phyloP scores from a whole-genome alignment of 2,329 filamentous ascomycete species.

The Coniella vitis region DNA sequence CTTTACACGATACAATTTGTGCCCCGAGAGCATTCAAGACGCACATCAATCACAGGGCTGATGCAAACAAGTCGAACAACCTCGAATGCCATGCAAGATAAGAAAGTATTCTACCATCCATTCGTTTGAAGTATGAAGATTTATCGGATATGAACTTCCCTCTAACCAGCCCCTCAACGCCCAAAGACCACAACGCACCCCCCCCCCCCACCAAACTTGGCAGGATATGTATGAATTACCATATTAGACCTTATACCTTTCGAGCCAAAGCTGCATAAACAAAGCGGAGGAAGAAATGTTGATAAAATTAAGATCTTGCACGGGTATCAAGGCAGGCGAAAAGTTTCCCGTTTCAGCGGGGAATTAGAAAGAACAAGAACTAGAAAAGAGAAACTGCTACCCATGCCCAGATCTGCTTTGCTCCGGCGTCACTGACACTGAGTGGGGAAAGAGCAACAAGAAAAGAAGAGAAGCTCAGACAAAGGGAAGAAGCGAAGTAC shows the following conservation, averaged over 20 bases:
- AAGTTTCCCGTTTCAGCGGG: conserved; percentile 2
- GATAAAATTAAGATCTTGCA: background rate
- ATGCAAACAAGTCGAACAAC: too few species aligned
- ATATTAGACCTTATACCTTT: background rate
- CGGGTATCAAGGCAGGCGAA: conserved; percentile 8
- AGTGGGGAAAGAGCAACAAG: conserved; percentile 6
- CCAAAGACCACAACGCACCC: background rate
- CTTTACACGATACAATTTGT: too few species aligned
- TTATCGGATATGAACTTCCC: too few species aligned
- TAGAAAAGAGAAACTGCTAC: conserved; percentile 1
- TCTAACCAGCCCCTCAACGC: too few species aligned
- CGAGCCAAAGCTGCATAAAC: too few species aligned
- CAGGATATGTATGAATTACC: background rate
- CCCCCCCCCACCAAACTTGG: too few species aligned
- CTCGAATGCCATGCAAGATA: too few species aligned
- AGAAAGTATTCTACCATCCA: too few species aligned
- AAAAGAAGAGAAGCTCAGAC: background rate
- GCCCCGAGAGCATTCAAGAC: too few species aligned
- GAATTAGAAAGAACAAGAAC: conserved; percentile 10
- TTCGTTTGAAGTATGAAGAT: too few species aligned
- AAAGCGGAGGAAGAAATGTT: conserved; percentile 1
- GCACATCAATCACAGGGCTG: too few species aligned
- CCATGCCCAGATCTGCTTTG: background rate
- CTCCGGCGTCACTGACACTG: conserved; percentile 1
- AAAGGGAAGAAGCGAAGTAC: conserved; percentile 10